These are phyloP conservation scores for Bathelium albidoporum DNA, from an alignment of 495 filamentous ascomycete species.

Conservation along the genomic window DNA sequence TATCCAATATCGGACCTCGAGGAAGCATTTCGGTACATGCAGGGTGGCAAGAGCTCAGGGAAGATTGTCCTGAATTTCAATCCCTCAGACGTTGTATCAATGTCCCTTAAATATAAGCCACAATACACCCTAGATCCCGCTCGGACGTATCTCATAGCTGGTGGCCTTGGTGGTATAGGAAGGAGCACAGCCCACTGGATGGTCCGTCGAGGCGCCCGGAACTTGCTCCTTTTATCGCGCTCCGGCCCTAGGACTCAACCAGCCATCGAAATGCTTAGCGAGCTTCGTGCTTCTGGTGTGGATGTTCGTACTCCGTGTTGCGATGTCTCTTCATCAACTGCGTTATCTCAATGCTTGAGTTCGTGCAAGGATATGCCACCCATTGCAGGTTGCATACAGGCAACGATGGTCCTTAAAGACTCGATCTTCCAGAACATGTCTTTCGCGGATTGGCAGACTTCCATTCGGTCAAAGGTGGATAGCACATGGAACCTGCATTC, in stretches of 20 bases:
- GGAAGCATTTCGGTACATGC: constrained; percentile 46
- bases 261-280: not conserved
- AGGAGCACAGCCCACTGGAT: not conserved
- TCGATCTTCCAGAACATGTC: constrained; percentile 2
- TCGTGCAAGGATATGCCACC: not conserved
- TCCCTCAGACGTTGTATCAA: constrained; percentile 12
- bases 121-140: not conserved
- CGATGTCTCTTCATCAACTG: not conserved
- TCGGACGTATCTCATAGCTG: constrained; percentile 35
- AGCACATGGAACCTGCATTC: constrained; percentile 10
- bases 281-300: not conserved
- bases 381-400: constrained; percentile 6
- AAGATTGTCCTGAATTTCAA: constrained; percentile 45
- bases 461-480: constrained; percentile 3
- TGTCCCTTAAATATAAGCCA: not conserved
- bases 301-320: not conserved
- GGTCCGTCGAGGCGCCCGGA: not conserved
- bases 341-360: not conserved
- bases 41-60: constrained; percentile 43
- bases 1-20: constrained; percentile 33
- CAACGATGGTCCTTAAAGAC: constrained; percentile 8
- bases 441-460: not conserved
- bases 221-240: constrained; percentile 4
- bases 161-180: constrained; percentile 39
- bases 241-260: not conserved